A percentile compares a stretch with the other conserved stretches of the same genome.
Evolutionary conservation across 2,329 filamentous ascomycete species (phyloP).

Genomic region (Calonectria naviculata): DNA sequence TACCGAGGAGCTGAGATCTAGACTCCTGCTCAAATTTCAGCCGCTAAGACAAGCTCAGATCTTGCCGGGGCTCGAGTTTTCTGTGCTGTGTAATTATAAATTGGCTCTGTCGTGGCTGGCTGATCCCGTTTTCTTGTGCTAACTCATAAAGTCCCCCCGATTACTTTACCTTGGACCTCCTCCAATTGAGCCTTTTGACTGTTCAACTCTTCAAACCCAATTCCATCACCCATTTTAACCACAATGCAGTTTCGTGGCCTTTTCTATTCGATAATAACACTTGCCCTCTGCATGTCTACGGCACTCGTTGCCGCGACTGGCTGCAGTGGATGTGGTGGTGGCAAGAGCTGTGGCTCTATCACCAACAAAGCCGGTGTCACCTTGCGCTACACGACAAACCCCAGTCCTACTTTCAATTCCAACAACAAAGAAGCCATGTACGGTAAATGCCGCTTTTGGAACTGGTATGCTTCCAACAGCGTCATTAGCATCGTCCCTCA

Average conservation of each 20-base stretch:
- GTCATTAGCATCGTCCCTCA: background rate
- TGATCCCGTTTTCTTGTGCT: background rate
- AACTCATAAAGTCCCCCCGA: background rate
- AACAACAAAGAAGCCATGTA: background rate
- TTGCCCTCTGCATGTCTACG: background rate
- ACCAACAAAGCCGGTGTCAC: background rate
- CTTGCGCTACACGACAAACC: background rate
- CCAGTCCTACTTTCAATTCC: background rate
- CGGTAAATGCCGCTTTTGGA: background rate
- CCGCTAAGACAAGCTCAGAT: background rate
- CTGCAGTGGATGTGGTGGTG: background rate
- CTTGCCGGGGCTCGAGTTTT: background rate
- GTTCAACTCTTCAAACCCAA: background rate
- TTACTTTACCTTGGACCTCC: background rate
- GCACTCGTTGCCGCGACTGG: background rate
- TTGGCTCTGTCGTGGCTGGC: too few species aligned
- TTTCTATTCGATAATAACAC: background rate
- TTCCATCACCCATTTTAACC: background rate
- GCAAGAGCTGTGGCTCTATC: background rate
- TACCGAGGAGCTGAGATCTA: background rate
- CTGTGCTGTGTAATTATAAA: background rate
- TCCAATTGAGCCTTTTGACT: background rate
- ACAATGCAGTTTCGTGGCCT: background rate
- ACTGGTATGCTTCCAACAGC: background rate
- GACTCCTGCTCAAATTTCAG: background rate